phyloP scores from a whole-genome alignment of 2,329 filamentous ascomycete genomes.

The Monosporascus sp. region DNA sequence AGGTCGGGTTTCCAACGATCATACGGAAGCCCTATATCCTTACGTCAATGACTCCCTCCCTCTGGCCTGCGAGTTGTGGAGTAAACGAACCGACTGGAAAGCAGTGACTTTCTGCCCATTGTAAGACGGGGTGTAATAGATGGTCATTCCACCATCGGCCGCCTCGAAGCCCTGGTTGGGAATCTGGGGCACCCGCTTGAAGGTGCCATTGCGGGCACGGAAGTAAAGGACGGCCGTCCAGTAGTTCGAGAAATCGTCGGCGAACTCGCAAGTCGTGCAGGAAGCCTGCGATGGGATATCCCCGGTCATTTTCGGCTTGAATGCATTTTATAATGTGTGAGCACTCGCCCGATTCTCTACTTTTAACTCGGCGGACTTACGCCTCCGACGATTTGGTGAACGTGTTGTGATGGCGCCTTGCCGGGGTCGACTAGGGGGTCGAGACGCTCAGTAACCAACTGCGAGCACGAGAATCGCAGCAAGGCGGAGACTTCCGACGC shows the following conservation, averaged over 20 bases:
- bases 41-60: no score
- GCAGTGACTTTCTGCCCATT: conserved; percentile 35
- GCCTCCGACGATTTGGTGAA: conserved; percentile 18
- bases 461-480: conserved; percentile 19
- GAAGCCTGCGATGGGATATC: conserved; percentile 16
- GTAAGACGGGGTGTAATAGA: conserved; percentile 38
- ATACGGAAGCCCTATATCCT: conserved; percentile 36
- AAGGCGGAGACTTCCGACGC: conserved; percentile 13
- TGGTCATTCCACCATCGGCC: conserved; percentile 36
- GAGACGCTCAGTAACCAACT: conserved; percentile 18
- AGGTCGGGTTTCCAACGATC: conserved; percentile 36
- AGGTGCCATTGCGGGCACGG: conserved; percentile 27
- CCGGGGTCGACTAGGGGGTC: conserved; percentile 19
- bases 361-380: not conserved
- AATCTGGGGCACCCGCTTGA: conserved; percentile 30
- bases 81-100: conserved; percentile 31
- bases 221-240: conserved; percentile 31
- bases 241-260: conserved; percentile 31
- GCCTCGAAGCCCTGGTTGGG: conserved; percentile 25
- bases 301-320: conserved; percentile 6
- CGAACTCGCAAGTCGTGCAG: conserved; percentile 32
- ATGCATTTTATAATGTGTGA: not conserved
- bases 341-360: not conserved
- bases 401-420: conserved; percentile 13
- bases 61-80: no score